Base-by-base conservation (phyloP, 345 rosid genomes). In the Raphanus raphanistrum region DNA sequence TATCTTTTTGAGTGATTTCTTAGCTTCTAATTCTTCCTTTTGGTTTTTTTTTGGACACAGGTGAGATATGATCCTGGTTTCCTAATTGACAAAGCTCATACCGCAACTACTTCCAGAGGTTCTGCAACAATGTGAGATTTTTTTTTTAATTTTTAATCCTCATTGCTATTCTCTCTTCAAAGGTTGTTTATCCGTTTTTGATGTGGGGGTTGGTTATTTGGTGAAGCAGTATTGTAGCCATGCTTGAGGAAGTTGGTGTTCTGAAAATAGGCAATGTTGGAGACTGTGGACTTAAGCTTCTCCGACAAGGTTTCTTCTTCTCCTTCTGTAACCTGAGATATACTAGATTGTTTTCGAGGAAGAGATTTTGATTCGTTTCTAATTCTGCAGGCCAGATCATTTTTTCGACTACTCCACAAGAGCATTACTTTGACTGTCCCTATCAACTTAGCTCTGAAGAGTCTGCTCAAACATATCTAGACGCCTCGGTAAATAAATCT, bases 351-450 rank as follows among this genome's bases (percentile, higher is more conserved):
- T 41, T 41, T 71, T 77, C 57, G 10, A 55, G 0, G 11, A 41
- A 8, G 8, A 11, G 9, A 25, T 57, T 3, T 29, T 65, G 13
- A 32, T 66, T 54, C 9, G 36, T 25, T 41, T 74, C 63, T 75
- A 9, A 16, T 54, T 31, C 55, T 72, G 21, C 93, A 92, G 97
- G 96, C 63, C 84, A 64, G 63, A 78, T 90, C 21, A 81, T 87
- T 21, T 90, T 87, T 59, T 84, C 96, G 8, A 86, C 98, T 9
- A 81, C 92, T 70, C 94, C 91, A 7, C 97, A 94, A 77, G 96
- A 94, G 72, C 97, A 92, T 71, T 92, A 87, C 70, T 94, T 94
- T 79, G 93, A 94, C 81, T 94, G 96, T 75, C 97, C 96, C 0
- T 92, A 82, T 80, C 98, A 94, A 69, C 78, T 90, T 61, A 94